Evolutionary conservation across 495 filamentous ascomycete genomes (phyloP), one percentile per base, ranked within the genome.

Genomic region (Penicillium verhagenii): DNA sequence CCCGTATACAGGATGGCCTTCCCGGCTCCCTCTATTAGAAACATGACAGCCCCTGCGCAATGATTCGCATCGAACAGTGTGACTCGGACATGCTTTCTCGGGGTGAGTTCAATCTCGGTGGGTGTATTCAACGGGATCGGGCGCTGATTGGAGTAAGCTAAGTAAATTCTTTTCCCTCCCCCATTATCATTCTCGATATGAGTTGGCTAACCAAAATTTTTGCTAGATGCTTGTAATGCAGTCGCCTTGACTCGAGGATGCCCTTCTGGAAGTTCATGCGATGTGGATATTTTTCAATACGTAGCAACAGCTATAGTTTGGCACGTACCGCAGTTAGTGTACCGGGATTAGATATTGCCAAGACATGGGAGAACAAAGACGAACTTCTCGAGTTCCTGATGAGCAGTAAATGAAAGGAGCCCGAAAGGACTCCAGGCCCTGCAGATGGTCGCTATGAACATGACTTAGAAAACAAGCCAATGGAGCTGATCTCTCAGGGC

Each of bases 61-160:
- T 97, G 93, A 63, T 97, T 97, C 7, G 93, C 92, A 75, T 96
- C 86, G 29, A 96, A 81, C 0, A 97, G 77, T 2, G 92, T 96
- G 29, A 96, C 89, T 47, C 84, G 82, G 43, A 96, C 86, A 10
- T 71, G 71, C 49, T 81, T 80, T 6, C 79, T 79, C 0, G 84
- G 89, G 3, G 79, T 78, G 8, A 96, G 74, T 57, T 96, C 90
- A 52, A 97, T 81, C 31, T 77, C 67, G 0, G 86, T 91, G 1
- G 92, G 91, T 0, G 90, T 94, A 44, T 94, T 86, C 26, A 96
- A 69, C 2, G 92, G 92, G 35, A 97, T 82, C 0, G 92, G 83
- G 69, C 91, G 92, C 80, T 88, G 47, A 28, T 18, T 14, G 20
- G 44, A 47, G 14, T 14, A 24, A 35, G 21, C 35, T 28, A 37